Percentiles rank a stretch among this genome's conserved stretches.
These are phyloP conservation scores for Collybia sordida DNA, from an alignment of 768 basidiomycete species.

Conservation along the genomic window DNA sequence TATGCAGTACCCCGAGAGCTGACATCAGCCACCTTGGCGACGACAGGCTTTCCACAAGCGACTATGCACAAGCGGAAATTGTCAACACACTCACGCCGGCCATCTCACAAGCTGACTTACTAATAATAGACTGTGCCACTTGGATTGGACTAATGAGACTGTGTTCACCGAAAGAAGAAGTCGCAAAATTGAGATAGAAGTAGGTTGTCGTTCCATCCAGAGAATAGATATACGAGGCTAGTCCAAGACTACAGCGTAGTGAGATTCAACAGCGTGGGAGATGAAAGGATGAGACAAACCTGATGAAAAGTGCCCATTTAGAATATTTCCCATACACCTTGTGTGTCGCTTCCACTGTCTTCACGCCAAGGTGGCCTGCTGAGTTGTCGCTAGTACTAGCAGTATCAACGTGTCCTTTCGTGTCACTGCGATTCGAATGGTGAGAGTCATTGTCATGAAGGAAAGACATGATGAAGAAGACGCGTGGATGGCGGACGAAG, in stretches of 20 bases:
- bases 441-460: constrained; percentile 1
- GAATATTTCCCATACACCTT: constrained; percentile 53
- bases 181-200: constrained; percentile 60
- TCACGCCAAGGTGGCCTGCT: constrained; percentile 40
- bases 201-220: constrained; percentile 71
- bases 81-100: not conserved
- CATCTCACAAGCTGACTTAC: constrained; percentile 29
- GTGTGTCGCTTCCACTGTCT: constrained; percentile 48
- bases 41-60: constrained; percentile 60
- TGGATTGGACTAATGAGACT: constrained; percentile 56
- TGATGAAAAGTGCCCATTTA: constrained; percentile 59
- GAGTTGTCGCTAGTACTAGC: constrained; percentile 11
- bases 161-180: constrained; percentile 51
- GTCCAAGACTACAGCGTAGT: constrained; percentile 43
- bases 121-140: constrained; percentile 52
- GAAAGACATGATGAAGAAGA: constrained; percentile 9
- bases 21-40: constrained; percentile 75
- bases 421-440: constrained; percentile 2
- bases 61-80: constrained; percentile 19
- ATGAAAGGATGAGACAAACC: constrained; percentile 33
- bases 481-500: not conserved
- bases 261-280: not conserved
- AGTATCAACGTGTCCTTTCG: not conserved
- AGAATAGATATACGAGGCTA: constrained; percentile 77
- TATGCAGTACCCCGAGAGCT: constrained; percentile 67